Evolutionary conservation across 2,329 filamentous ascomycete genomes (phyloP), one percentile per base, ranked within the genome.

Genomic region (Ophiostoma tasmaniense): DNA sequence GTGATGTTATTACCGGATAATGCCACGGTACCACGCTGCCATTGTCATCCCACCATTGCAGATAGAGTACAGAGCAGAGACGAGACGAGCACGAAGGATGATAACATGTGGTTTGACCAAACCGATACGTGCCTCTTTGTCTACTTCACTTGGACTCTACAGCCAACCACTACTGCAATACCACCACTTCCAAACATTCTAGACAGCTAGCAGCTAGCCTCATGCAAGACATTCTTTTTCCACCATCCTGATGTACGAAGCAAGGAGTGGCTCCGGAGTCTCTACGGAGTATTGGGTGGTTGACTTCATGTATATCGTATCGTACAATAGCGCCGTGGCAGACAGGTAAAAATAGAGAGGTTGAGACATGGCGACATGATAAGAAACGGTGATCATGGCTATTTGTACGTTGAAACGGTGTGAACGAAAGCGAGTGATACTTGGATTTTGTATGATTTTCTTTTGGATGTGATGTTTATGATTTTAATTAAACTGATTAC

Each of bases 171-270:
- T 45, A 6, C 42, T 45, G 17, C 42, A 45, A 28, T 55, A 25
- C 50, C n/a, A 55, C 50, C 50, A 55, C 7, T 25, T 55, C 50
- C 22, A 25, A 55, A n/a, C 42, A 45, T 45, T 45, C 50, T 25
- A 25, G 50, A 55, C 42, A 45, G 20, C 20, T 45, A 45, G 17
- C 20, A 22, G 50, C 25, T 61, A 61, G 55, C 55, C 55, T 61
- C 55, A 61, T 61, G 55, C 55, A 61, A 61, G 55, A 61, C 55
- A 61, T 30, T 61, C 55, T 33, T 61, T 55, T 61, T 61, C 55
- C 13, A 61, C 25, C 22, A 20, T 17, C 55, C 17, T 17, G 22
- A 30, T 30, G 55, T 30, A 61, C n/a, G 55, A 17, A 25, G 20
- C 25, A 61, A 30, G 25, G 55, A 30, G 55, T 61, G 50, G 50